Conservation (phyloP, 2,329 filamentous ascomycete species). For the Incumbomyces delicatus region DNA sequence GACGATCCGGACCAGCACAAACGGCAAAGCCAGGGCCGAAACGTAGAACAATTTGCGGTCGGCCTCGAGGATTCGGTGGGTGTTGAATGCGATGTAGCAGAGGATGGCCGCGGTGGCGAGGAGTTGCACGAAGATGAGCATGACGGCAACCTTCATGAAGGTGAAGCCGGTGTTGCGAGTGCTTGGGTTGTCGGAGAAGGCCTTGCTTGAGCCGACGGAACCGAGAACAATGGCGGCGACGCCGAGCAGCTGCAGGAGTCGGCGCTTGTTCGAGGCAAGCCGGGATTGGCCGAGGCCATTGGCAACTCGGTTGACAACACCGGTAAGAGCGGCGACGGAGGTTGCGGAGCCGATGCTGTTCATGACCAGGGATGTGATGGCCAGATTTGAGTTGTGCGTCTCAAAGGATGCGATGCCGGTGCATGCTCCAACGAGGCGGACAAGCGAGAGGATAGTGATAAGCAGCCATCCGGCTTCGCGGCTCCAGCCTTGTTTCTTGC, state of each 20-base stretch:
- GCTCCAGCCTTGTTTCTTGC: constrained; percentile 29
- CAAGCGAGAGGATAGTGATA: constrained; percentile 42
- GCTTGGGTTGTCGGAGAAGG: constrained; percentile 22
- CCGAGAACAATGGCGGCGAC: constrained; percentile 28
- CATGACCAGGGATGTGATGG: constrained; percentile 36
- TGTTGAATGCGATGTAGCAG: constrained; percentile 20
- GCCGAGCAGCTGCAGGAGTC: constrained; percentile 25
- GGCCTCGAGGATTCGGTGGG: constrained; percentile 29
- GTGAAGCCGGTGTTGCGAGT: constrained; percentile 24
- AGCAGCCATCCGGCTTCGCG: constrained; percentile 45
- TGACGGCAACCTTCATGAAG: constrained; percentile 34
- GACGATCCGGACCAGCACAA: constrained; percentile 41
- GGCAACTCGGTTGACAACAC: constrained; percentile 32
- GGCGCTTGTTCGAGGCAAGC: constrained; percentile 22
- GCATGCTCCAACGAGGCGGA: constrained; percentile 42
- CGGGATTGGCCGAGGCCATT: constrained; percentile 12
- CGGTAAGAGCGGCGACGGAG: constrained; percentile 38
- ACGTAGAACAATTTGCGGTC: constrained; percentile 40
- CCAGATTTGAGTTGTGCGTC: constrained; percentile 29
- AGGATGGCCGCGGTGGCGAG: constrained; percentile 28
- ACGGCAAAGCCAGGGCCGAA: constrained; percentile 36
- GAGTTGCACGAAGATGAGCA: constrained; percentile 36
- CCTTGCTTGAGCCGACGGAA: constrained; percentile 38
- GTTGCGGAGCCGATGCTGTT: constrained; percentile 41
- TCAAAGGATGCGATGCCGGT: constrained; percentile 42